These are phyloP conservation scores for Spizellomyces punctatus DNA, from an alignment of 192 early-diverging fungal genomes.

Conservation along the genomic window DNA sequence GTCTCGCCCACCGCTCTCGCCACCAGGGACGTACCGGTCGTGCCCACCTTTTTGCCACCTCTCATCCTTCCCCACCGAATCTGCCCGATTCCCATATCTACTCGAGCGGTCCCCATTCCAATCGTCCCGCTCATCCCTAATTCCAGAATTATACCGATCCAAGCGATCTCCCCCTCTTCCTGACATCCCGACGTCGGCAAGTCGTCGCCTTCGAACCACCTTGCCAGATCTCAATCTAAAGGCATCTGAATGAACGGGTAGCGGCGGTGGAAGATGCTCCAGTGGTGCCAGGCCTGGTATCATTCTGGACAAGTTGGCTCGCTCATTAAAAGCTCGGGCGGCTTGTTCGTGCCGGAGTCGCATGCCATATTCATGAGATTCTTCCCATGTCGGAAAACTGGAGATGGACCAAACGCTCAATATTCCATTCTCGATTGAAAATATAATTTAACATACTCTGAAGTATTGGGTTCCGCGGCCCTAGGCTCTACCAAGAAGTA, in stretches of 20 bases:
- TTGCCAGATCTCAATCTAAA: not conserved
- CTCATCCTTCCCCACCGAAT: no score
- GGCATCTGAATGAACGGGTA: not conserved
- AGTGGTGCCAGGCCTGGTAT: not conserved
- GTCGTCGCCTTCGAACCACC: not conserved
- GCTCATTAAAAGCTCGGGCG: not conserved
- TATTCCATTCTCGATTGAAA: no score
- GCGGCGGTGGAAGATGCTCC: not conserved
- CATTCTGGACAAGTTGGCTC: not conserved
- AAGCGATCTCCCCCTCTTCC: no score
- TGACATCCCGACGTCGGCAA: not conserved
- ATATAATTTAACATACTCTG: constrained; percentile 21
- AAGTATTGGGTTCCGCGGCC: constrained; percentile 22
- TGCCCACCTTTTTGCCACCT: no score
- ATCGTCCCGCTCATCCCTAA: no score
- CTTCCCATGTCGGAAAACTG: not conserved
- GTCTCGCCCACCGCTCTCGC: no score
- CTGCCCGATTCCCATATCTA: no score
- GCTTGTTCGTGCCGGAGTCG: not conserved
- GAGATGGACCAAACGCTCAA: not conserved
- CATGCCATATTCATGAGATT: constrained; percentile 2
- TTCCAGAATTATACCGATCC: no score
- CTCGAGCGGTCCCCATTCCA: no score
- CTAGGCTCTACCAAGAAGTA: constrained; percentile 57
- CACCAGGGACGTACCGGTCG: no score